Conservation (phyloP, 1,284 basidiomycete genomes). For the Cryptococcus maquisensis region DNA sequence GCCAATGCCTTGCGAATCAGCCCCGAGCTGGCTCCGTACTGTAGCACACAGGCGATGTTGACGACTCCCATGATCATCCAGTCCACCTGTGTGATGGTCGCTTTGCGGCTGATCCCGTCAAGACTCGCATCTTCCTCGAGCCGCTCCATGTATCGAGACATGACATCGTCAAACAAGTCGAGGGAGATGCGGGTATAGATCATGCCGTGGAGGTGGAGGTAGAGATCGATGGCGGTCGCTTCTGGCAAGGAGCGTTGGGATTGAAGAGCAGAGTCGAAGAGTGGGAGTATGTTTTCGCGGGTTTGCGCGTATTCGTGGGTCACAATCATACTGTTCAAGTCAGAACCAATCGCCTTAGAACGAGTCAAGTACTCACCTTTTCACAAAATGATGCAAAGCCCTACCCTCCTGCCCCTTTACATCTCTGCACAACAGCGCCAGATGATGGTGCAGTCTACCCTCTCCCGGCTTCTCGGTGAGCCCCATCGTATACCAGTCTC, state of each 20-base stretch:
- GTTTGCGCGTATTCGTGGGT: constrained; percentile 80
- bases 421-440: constrained; percentile 82
- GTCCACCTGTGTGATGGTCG: constrained; percentile 64
- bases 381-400: constrained; percentile 88
- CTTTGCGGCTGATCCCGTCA: constrained; percentile 55
- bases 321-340: constrained; percentile 66
- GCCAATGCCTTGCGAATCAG: constrained; percentile 58
- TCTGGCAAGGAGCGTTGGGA: constrained; percentile 66
- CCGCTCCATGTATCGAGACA: constrained; percentile 79
- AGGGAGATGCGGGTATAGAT: constrained; percentile 90
- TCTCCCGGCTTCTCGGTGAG: constrained; percentile 82
- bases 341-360: neutral
- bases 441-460: constrained; percentile 88
- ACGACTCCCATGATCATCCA: constrained; percentile 94
- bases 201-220: constrained; percentile 90
- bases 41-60: constrained; percentile 76
- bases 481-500: constrained; percentile 88
- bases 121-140: constrained; percentile 59
- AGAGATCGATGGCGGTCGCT: constrained; percentile 72
- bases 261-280: constrained; percentile 75
- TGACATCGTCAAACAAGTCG: constrained; percentile 77
- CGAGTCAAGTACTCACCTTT: constrained; percentile 61
- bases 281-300: constrained; percentile 76
- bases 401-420: constrained; percentile 77
- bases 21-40: constrained; percentile 77